These are phyloP conservation scores for Rhizopus delemar DNA, from an alignment of 371 early-diverging fungal genomes.

Conservation along the genomic window DNA sequence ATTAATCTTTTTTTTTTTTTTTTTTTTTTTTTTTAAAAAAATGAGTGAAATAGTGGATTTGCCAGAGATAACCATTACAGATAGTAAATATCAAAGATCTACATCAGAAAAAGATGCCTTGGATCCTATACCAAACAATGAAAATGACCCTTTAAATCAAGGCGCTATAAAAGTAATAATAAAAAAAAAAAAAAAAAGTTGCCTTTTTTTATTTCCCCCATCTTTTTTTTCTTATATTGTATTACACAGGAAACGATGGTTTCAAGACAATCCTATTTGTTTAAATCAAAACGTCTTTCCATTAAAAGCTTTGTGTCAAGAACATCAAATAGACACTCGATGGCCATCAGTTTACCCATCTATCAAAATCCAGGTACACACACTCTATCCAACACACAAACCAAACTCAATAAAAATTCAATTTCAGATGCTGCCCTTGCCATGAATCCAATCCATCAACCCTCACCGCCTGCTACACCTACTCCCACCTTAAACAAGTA, in stretches of 20 bases:
- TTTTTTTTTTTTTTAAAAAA: constrained; percentile 22
- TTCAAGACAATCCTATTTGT: constrained; percentile 34
- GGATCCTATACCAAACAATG: constrained; percentile 10
- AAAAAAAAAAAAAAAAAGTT: constrained; percentile 17
- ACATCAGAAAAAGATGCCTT: constrained; percentile 20
- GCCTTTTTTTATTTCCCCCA: not conserved
- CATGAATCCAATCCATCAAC: constrained; percentile 52
- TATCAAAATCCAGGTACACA: constrained; percentile 30
- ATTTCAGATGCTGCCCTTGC: constrained; percentile 49
- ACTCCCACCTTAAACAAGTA: constrained; percentile 17
- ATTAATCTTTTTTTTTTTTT: constrained; percentile 8
- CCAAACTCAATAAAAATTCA: too few relatives aligned
- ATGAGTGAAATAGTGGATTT: constrained; percentile 41
- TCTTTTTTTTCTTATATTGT: not conserved
- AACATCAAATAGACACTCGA: constrained; percentile 16
- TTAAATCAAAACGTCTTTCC: constrained; percentile 23
- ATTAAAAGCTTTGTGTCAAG: constrained; percentile 33
- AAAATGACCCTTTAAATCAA: not conserved
- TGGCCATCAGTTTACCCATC: constrained; percentile 26
- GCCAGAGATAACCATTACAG: constrained; percentile 1
- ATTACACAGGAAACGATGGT: constrained; percentile 11
- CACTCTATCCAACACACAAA: too few relatives aligned
- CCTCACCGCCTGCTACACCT: constrained; percentile 1
- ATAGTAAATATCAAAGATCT: constrained; percentile 22
- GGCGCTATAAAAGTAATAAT: constrained; percentile 2